Evolutionary conservation across 2,329 filamentous ascomycete species (phyloP).

Genomic region (Karstenula rhodostoma): DNA sequence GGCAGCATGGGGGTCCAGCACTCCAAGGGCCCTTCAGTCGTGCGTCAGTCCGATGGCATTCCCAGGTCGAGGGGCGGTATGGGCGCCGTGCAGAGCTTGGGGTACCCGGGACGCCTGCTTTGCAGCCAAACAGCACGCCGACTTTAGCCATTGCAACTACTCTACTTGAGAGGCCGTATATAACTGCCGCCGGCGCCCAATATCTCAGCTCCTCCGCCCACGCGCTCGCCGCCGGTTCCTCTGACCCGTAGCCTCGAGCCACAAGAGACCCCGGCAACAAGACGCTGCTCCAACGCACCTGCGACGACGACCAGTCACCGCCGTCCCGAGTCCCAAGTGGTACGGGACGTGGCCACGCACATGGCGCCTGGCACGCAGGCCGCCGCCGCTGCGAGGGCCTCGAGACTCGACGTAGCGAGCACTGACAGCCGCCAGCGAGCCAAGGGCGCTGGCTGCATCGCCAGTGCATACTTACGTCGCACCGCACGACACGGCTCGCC

Average conservation of each 20-base stretch:
- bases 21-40: conserved; percentile 29
- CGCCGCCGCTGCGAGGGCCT: neutral
- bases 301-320: conserved; percentile 22
- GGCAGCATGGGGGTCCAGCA: conserved; percentile 38
- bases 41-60: conserved; percentile 44
- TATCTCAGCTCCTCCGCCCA: conserved; percentile 31
- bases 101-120: conserved; percentile 35
- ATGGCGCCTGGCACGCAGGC: conserved; percentile 38
- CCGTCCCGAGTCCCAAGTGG: conserved; percentile 26
- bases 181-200: conserved; percentile 40
- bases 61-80: conserved; percentile 40
- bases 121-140: conserved; percentile 36
- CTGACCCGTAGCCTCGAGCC: conserved; percentile 33
- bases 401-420: conserved; percentile 30
- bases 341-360: conserved; percentile 41
- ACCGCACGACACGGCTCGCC: conserved; percentile 32
- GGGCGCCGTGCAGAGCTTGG: conserved; percentile 35
- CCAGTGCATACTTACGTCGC: conserved; percentile 35
- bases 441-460: conserved; percentile 28
- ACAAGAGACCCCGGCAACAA: conserved; percentile 6
- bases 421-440: conserved; percentile 30
- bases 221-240: conserved; percentile 33
- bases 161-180: conserved; percentile 43
- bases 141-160: conserved; percentile 47
- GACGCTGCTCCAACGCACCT: conserved; percentile 10